These are phyloP conservation scores for Oenanthe sinensis DNA, from an alignment of 129 eudicot genomes.

Conservation along the genomic window DNA sequence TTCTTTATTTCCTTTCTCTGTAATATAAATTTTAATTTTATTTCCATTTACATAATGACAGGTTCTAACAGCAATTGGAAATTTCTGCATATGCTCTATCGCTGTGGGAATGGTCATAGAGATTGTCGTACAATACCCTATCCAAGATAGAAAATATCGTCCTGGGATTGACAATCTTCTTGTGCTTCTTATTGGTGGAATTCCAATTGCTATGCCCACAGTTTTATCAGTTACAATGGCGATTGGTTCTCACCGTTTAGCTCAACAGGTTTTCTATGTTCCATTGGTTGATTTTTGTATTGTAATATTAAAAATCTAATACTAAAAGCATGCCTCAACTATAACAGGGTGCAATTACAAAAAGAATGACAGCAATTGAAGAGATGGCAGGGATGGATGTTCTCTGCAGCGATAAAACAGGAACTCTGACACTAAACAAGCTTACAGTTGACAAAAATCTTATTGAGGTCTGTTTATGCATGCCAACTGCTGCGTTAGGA, in stretches of 20 bases:
- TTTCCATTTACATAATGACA: slow-evolving; percentile 17
- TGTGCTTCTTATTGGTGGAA: slow-evolving; percentile 96
- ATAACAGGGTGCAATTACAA: slow-evolving; percentile 90
- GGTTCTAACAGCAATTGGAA: slow-evolving; percentile 99
- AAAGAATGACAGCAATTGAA: slow-evolving; percentile 99
- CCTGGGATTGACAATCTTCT: slow-evolving; percentile 99
- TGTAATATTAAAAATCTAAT: not conserved
- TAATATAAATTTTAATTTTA: not conserved
- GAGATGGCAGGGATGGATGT: slow-evolving; percentile 99
- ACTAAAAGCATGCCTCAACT: not conserved
- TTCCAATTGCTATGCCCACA: slow-evolving; percentile 99
- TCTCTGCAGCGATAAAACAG: slow-evolving; percentile 97
- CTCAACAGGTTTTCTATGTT: slow-evolving; percentile 75
- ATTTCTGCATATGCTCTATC: slow-evolving; percentile 97
- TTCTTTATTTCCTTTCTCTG: not conserved
- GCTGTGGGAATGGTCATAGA: slow-evolving; percentile 97
- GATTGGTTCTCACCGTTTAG: slow-evolving; percentile 91
- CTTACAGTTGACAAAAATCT: slow-evolving; percentile 97
- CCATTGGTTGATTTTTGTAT: not conserved
- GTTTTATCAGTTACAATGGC: slow-evolving; percentile 99
- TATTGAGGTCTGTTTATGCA: slow-evolving; percentile 52
- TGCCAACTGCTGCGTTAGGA: not conserved
- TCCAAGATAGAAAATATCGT: slow-evolving; percentile 78
- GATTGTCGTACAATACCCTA: slow-evolving; percentile 88
- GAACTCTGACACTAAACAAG: slow-evolving; percentile 90